Evolutionary conservation across 1,139 yeast genomes (phyloP), one percentile per base, ranked within the genome.

Genomic region (Pichia sp.): DNA sequence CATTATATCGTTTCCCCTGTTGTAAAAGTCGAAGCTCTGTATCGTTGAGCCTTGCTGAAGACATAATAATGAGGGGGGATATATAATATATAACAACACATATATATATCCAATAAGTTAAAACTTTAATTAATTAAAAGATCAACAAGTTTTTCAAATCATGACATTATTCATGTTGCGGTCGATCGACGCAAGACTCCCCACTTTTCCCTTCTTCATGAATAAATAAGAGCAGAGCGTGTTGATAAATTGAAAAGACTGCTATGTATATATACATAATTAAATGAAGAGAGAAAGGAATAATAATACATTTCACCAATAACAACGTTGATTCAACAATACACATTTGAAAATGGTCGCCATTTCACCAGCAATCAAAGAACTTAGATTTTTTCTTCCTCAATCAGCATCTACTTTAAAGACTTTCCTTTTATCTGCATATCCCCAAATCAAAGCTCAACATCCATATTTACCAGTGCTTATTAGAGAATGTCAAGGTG

Each of bases 341-440:
- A 20, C 33, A 31, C 5, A 31, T 22, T 22, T 11, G n/a, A 32
- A 22, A 22, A 45, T 46, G 46, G 46, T 41, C 20, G 45, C 49
- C 16, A 42, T 48, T 10, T 42, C 46, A 8, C 40, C 70, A 47
- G 80, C 85, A 27, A 74, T 85, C 55, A 83, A 74, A 62, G 94
- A 85, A 69, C 73, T 85, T 59, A 77, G 95, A 64, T 83, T 85
- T 66, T 87, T 84, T 60, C 73, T 85, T 53, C 81, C 87, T 42
- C 94, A 84, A 65, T 75, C 85, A 28, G 78, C 79, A 52, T 79
- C 87, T 10, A 77, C 89, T 27, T 57, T 51, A 68, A 40, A 46
- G 48, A 39, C 74, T 35, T 85, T 82, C 60, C 71, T 84, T 57
- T 65, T 75, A 48, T 69, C 74, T 50, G 71, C 80, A 64, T 85